Percentiles rank a stretch among this genome's conserved stretches.
Evolutionary conservation across 176 grass and related monocot species (phyloP).

Genomic region (Tillandsia leiboldiana): DNA sequence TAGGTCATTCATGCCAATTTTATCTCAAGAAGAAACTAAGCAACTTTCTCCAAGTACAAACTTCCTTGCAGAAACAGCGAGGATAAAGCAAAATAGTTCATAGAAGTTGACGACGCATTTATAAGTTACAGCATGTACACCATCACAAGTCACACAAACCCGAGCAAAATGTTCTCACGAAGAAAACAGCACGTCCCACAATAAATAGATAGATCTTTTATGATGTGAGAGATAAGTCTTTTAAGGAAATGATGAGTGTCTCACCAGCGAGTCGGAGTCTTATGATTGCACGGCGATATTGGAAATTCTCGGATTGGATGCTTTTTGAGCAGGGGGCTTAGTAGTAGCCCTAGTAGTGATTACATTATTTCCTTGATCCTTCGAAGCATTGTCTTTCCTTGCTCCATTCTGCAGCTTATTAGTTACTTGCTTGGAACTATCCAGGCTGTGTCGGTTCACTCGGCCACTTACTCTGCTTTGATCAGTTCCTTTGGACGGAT

Average conservation of each 20-base stretch:
- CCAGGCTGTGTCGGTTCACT: constrained; percentile 42
- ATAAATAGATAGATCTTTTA: not conserved
- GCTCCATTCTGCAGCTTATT: constrained; percentile 17
- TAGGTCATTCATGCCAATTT: too few relatives aligned
- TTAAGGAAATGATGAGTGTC: not conserved
- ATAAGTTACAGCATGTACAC: constrained; percentile 6
- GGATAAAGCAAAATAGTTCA: not conserved
- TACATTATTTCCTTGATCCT: constrained; percentile 7
- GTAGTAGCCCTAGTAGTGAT: constrained; percentile 24
- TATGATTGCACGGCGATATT: constrained; percentile 71
- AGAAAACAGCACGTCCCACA: not conserved
- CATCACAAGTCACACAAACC: constrained; percentile 5
- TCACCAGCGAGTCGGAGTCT: not conserved
- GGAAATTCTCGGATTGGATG: constrained; percentile 33
- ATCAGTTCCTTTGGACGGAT: constrained; percentile 47
- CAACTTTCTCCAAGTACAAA: not conserved
- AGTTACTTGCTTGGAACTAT: constrained; percentile 29
- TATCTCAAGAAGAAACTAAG: too few relatives aligned
- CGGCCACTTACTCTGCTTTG: constrained; percentile 31
- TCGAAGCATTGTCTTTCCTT: constrained; percentile 8
- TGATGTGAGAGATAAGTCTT: constrained; percentile 1
- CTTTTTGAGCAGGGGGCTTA: constrained; percentile 43
- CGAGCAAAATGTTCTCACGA: constrained; percentile 6
- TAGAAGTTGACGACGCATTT: too few relatives aligned
- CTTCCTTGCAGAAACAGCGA: not conserved